Evolutionary conservation across 805 yeast genomes (phyloP), one percentile per base, ranked within the genome.

Genomic region (Myxozyma sirexii): DNA sequence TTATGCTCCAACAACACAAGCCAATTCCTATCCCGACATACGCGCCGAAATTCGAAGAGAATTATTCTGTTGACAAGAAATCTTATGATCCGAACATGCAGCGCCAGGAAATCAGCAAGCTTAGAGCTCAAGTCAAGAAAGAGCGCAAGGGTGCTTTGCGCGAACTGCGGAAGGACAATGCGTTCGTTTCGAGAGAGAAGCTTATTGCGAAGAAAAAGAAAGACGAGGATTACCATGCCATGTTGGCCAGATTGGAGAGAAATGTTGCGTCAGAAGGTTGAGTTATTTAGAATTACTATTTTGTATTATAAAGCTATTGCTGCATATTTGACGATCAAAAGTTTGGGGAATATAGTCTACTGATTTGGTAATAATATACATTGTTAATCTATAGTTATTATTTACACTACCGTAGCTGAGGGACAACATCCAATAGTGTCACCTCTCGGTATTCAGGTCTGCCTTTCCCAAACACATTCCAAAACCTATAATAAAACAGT

Each of bases 31-130:
- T 94, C 70, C 86, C 91, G 42, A 82, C 96, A 1, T 82, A 82
- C 69, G 87, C 91, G 38, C 99, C 99, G 65, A 86, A 88, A 75
- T 94, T 87, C 72, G 97, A 93, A 76, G 98, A 90, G 70, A 90
- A 91, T 79, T 94, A 86, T 82, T 93, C 92, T 76, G 97, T 97
- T 57, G 97, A 90, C 71, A 89, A 85, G 83, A 92, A 89, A 77
- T 88, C 96, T 7, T 88, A 90, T 73, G 97, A 93, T 73, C 82
- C 87, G 54, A 88, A 92, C 72, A 80, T 85, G 67, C 85, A 87
- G 61, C 82, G 94, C 74, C 89, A 85, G 67, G 98, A 94, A 74
- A 76, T 89, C 67, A 81, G 80, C 72, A 94, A 94, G 80, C 82
- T 93, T 78, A 84, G 82, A 75, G 85, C 87, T 21, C 90, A 88